Evolutionary conservation across 108 stramenopile species (phyloP), one percentile per base, ranked within the genome.

Genomic region (Nitzschia inconspicua): DNA sequence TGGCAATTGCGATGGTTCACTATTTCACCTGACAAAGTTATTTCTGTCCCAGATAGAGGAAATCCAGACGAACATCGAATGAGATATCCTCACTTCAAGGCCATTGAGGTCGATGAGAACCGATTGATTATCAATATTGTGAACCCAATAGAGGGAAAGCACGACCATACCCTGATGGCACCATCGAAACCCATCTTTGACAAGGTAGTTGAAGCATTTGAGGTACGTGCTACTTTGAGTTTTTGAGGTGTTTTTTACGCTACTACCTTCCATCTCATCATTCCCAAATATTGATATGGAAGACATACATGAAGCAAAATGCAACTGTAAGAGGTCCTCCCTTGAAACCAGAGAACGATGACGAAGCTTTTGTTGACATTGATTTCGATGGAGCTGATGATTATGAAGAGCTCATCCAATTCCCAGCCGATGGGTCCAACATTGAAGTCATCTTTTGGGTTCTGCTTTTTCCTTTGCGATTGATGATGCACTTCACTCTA

Each of bases 1-100:
- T 89, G 84, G 70, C 72, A 82, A 40, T 55, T 85, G 31, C 68
- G 84, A 28, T 85, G 84, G 84, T 89, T 89, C 44, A 78, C 68
- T 39, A 66, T 89, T 28, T 70, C 77, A 10, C 53, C 70, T 14
- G 50, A 73, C 25, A 48, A 56, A 52, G 68, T 89, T n/a, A 27
- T 42, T n/a, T 80, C 78, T 8, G 75, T 85, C 14, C 79, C 82
- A 2, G 65, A 82, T 62, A 70, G 88, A 13, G 26, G 43, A 3
- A 40, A 75, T 48, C 53, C 68, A 8, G 55, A 76, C 27, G 67
- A 63, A 13, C 82, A 89, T 31, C 28, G 31, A 0, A 70, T 79
- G 39, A 48, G 50, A 10, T 89, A 85, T 46, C 79, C 83, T 9
- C 62, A 43, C 4, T 89, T 83, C 60, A 71, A 63, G 13, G 57